Evolutionary conservation across 495 filamentous ascomycete species (phyloP).

Genomic region (Cudoniella acicularis): DNA sequence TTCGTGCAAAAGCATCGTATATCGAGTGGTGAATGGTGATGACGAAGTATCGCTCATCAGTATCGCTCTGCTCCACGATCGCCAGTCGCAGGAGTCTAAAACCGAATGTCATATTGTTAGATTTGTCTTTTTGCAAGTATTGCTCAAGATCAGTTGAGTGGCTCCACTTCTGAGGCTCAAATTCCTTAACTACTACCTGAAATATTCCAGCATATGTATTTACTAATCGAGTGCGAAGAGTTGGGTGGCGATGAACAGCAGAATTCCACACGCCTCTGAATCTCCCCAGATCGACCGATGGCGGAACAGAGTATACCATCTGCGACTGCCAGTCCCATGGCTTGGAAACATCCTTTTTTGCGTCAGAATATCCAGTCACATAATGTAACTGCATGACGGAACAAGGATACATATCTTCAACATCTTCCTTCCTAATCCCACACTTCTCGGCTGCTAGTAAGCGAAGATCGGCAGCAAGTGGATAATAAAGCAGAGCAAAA

Average conservation of each 20-base stretch:
- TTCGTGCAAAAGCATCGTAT: not conserved
- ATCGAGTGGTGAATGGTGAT: not conserved
- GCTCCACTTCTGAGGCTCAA: not conserved
- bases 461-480: not conserved
- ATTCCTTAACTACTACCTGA: not conserved
- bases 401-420: not conserved
- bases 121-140: not conserved
- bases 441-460: not conserved
- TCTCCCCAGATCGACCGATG: not conserved
- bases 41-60: not conserved
- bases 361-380: not conserved
- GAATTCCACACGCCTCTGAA: not conserved
- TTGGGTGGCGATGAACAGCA: not conserved
- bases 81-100: not conserved
- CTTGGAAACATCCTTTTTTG: not conserved
- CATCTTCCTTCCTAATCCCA: not conserved
- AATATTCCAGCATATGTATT: not conserved
- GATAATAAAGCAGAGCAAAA: not conserved
- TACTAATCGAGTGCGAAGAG: not conserved
- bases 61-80: not conserved
- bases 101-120: not conserved
- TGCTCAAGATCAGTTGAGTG: not conserved
- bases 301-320: not conserved
- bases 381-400: not conserved
- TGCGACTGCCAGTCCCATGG: not conserved